A percentile compares a stretch with the other conserved stretches of the same genome.
phyloP scores from a whole-genome alignment of 2,329 filamentous ascomycete species.

The Pseudogymnoascus sp. region DNA sequence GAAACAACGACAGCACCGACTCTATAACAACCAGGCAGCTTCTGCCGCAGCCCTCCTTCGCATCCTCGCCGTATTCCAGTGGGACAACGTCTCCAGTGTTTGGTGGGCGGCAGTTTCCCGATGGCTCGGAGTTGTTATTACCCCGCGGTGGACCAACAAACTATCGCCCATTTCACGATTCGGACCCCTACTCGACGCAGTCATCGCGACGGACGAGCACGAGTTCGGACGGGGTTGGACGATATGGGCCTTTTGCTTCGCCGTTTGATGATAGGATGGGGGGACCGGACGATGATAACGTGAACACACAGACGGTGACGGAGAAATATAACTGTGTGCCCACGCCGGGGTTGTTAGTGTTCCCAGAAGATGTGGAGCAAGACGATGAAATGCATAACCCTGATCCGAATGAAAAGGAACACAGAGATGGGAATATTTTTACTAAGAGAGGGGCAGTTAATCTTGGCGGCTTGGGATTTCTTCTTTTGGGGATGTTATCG shows the following conservation, averaged over 20 bases:
- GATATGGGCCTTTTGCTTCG: constrained; percentile 36
- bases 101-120: constrained; percentile 17
- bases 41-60: constrained; percentile 20
- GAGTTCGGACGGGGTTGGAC: constrained; percentile 40
- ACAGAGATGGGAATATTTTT: constrained; percentile 55
- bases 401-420: constrained; percentile 53
- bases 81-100: constrained; percentile 17
- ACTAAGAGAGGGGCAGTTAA: constrained; percentile 56
- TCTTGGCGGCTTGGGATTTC: constrained; percentile 50
- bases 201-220: constrained; percentile 57
- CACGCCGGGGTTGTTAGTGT: constrained; percentile 55
- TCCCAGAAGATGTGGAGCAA: constrained; percentile 64
- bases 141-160: constrained; percentile 34
- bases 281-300: constrained; percentile 52
- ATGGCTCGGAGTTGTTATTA: constrained; percentile 33
- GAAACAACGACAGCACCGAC: constrained; percentile 29
- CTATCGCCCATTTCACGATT: constrained; percentile 40
- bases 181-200: constrained; percentile 29
- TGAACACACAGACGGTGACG: constrained; percentile 64
- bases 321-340: constrained; percentile 67
- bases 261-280: constrained; percentile 51
- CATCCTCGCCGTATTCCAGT: constrained; percentile 15
- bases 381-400: constrained; percentile 66
- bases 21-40: constrained; percentile 26
- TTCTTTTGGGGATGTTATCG: constrained; percentile 51